A percentile compares a stretch with the other conserved stretches of the same genome.
phyloP scores from a whole-genome alignment of 805 yeast species.

The Blastobotrys parvus region DNA sequence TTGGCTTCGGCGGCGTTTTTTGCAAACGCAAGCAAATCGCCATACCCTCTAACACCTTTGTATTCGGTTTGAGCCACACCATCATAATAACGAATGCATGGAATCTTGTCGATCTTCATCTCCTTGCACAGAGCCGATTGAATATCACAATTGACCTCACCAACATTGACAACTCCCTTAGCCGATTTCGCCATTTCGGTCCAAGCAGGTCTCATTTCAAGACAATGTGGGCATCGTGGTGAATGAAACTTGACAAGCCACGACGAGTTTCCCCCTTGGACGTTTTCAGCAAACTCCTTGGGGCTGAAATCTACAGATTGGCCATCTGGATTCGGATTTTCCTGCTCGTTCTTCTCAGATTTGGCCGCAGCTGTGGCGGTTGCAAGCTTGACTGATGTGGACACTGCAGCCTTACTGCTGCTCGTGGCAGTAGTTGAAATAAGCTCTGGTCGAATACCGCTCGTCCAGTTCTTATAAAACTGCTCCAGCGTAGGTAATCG shows the following conservation, averaged over 20 bases:
- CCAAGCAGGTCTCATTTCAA: constrained; percentile 31
- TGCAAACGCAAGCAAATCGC: constrained; percentile 29
- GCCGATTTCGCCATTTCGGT: constrained; percentile 25
- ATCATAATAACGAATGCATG: constrained; percentile 21
- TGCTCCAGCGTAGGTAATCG: constrained; percentile 1
- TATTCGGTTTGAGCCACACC: constrained; percentile 23
- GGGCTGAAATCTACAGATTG: constrained; percentile 23
- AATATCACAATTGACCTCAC: constrained; percentile 33
- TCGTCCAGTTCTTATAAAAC: constrained; percentile 2
- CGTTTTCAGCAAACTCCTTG: constrained; percentile 21
- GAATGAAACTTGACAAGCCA: constrained; percentile 36
- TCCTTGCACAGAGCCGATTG: constrained; percentile 26
- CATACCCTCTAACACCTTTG: constrained; percentile 26
- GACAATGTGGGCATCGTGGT: constrained; percentile 34
- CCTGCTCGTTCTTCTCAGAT: constrained; percentile 4
- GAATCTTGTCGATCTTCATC: constrained; percentile 22
- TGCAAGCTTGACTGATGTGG: constrained; percentile 7
- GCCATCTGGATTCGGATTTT: constrained; percentile 28
- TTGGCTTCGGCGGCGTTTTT: constrained; percentile 23
- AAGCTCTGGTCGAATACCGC: constrained; percentile 2
- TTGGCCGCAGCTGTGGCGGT: constrained; percentile 8
- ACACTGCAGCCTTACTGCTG: constrained; percentile 1
- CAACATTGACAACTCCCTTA: constrained; percentile 30
- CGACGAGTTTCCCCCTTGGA: constrained; percentile 25
- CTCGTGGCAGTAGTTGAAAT: constrained; percentile 1